These are phyloP conservation scores for Viola odorata DNA, from an alignment of 345 rosid genomes.

Conservation along the genomic window DNA sequence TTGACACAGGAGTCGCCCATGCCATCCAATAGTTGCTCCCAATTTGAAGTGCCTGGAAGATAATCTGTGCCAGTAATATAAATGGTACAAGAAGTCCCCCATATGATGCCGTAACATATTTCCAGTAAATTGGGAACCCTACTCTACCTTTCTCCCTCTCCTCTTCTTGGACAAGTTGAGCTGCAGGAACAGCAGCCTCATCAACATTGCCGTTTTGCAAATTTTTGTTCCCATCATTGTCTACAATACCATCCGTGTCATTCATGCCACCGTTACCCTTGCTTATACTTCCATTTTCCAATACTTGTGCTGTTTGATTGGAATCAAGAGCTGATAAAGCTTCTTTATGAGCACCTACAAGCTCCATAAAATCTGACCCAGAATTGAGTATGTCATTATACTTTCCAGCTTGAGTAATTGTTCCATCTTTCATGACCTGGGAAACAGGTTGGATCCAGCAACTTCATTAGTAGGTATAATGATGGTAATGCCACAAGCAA, in stretches of 20 bases:
- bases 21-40: slow-evolving; percentile 92
- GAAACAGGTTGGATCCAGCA: not conserved
- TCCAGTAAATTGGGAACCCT: slow-evolving; percentile 56
- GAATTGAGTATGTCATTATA: slow-evolving; percentile 55
- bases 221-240: slow-evolving; percentile 28
- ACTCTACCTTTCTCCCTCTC: slow-evolving; percentile 83
- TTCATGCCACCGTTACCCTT: slow-evolving; percentile 18
- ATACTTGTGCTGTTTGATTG: slow-evolving; percentile 25
- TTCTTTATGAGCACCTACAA: slow-evolving; percentile 63
- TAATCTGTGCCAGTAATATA: slow-evolving; percentile 52
- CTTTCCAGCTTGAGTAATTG: slow-evolving; percentile 66
- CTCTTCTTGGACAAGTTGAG: slow-evolving; percentile 70
- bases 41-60: slow-evolving; percentile 64
- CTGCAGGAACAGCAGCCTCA: slow-evolving; percentile 34
- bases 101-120: slow-evolving; percentile 56
- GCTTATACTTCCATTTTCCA: slow-evolving; percentile 18
- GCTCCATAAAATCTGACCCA: slow-evolving; percentile 70
- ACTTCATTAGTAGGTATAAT: not conserved
- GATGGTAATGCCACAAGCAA: not conserved
- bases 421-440: slow-evolving; percentile 81
- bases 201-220: slow-evolving; percentile 29
- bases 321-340: slow-evolving; percentile 53
- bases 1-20: slow-evolving; percentile 65
- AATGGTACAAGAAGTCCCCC: slow-evolving; percentile 73
- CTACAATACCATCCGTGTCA: slow-evolving; percentile 14